These are phyloP conservation scores for Eimeria brunetti DNA, from an alignment of 169 alveolate genomes.

Conservation along the genomic window DNA sequence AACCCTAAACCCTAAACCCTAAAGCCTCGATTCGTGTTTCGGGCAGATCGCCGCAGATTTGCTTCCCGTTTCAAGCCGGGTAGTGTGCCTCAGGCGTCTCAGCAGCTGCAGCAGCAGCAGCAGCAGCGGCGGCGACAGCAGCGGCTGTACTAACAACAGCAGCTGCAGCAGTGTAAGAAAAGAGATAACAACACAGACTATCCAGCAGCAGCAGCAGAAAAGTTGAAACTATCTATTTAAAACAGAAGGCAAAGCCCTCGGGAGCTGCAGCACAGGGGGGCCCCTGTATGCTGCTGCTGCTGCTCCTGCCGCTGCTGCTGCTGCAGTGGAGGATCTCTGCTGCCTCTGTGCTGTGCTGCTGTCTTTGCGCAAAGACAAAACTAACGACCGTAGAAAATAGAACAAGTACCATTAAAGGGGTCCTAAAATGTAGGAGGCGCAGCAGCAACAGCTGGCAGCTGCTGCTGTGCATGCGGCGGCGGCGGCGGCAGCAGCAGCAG, in stretches of 20 bases:
- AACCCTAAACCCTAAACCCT: too few species aligned
- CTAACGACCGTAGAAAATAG: too few species aligned
- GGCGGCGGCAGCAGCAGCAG: slow-evolving; percentile 19
- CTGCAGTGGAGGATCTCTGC: background rate
- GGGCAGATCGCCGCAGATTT: background rate
- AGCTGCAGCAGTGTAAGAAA: background rate
- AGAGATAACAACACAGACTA: background rate
- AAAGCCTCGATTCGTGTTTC: background rate
- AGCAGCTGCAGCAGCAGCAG: slow-evolving; percentile 12
- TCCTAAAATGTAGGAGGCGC: too few species aligned
- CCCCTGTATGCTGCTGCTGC: too few species aligned
- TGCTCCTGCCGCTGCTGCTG: slow-evolving; percentile 22
- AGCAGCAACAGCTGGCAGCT: too few species aligned
- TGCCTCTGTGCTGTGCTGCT: too few species aligned
- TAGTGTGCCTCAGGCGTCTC: background rate
- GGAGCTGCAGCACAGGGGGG: slow-evolving; percentile 4
- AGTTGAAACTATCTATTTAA: too few species aligned
- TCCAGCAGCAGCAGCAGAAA: too few species aligned
- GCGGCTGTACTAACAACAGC: background rate
- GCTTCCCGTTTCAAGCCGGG: background rate
- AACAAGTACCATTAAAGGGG: too few species aligned
- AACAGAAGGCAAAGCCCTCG: too few species aligned
- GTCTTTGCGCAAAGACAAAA: too few species aligned
- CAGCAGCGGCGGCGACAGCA: background rate
- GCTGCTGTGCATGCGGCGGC: too few species aligned